Evolutionary conservation across 2,329 filamentous ascomycete genomes (phyloP), one percentile per base, ranked within the genome.

Genomic region (Cladorrhinum sp.): DNA sequence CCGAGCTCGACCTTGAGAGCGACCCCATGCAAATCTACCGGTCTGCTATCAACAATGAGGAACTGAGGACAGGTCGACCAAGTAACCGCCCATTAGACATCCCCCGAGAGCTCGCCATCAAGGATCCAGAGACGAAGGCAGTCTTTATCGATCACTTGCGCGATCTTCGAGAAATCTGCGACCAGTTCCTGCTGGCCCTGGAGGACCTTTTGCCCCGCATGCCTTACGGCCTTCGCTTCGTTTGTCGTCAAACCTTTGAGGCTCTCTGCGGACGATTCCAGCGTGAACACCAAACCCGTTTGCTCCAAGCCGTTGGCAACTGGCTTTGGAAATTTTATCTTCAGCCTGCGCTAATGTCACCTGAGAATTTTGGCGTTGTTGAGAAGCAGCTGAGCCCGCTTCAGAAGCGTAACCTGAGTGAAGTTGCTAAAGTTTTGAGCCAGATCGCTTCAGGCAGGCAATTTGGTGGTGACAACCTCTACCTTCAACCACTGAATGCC

Each of bases 11-110:
- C 72, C 81, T 99, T 24, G 95, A 99, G 75, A 97, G 93, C 72
- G 95, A 99, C 71, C 95, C 95, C 0, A 89, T 98, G 80, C 93
- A 98, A 68, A 99, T 99, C 60, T 98, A 99, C 76, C 86, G 91
- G 48, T 95, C 92, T 4, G 88, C 92, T 13, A 96, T 99, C 77
- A 98, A 96, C 77, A 96, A 99, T 69, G 93, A 98, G 74, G 95
- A 99, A 76, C 85, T 99, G 23, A 88, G 92, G 18, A 99, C 95
- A 0, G 95, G 95, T 3, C 86, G 87, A 65, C 86, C 91, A 20
- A 96, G 93, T 72, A 85, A 84, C 54, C 85, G 95, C 64, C 90
- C 87, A 32, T 85, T 91, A 13, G 92, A 97, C 67, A 88, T 99
- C 32, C 89, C 92, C 0, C 86, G 93, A 64, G 95, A 99, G 72